Base-by-base conservation (phyloP, 768 basidiomycete species). In the Termitomyces sp. region DNA sequence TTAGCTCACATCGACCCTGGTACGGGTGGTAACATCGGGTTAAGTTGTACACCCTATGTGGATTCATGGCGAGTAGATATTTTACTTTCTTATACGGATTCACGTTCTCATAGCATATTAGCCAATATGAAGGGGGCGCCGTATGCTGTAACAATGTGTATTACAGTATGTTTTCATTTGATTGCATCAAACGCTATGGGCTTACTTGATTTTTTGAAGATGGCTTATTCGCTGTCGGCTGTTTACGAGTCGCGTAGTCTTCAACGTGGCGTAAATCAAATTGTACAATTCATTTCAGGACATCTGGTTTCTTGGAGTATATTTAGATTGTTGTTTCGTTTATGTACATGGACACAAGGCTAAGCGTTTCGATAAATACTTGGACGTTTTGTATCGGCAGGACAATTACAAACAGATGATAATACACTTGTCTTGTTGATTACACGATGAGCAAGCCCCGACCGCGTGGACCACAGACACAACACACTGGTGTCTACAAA, bases 401-500 rank as follows among this genome's bases (percentile, higher is more conserved):
- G 12, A 18, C 1, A 13, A 36, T 3, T 22, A 42, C 45, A 59
- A 59, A 59, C 11, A 59, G 1, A 18, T 27, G 31, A 48, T 41
- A 59, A 59, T 46, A 59, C n/a, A n/a, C 18, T 48, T 12, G 16
- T n/a, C 41, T 24, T 39, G 52, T 24, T 39, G 52, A 49, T 46
- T 31, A 42, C 24, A 54, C 62, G 56, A 76, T 74, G 72, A 72
- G 65, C 66, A 84, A 85, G 66, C 74, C 80, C 7, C 84, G 84
- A 69, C 59, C 73, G 56, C 80, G 82, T 54, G 68, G 75, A 52
- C 63, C 73, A 16, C 79, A 79, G 65, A 72, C 75, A 18, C 75
- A 78, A 47, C 82, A 84, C 61, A 78, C 84, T 20, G 86, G 86
- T 46, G 76, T 86, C 37, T 86, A 83, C 72, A 87, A 84, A 64